Percentiles rank a stretch among this genome's conserved stretches.
Conservation (phyloP, 2,329 filamentous ascomycete genomes). For the Epichloe amarillans region DNA sequence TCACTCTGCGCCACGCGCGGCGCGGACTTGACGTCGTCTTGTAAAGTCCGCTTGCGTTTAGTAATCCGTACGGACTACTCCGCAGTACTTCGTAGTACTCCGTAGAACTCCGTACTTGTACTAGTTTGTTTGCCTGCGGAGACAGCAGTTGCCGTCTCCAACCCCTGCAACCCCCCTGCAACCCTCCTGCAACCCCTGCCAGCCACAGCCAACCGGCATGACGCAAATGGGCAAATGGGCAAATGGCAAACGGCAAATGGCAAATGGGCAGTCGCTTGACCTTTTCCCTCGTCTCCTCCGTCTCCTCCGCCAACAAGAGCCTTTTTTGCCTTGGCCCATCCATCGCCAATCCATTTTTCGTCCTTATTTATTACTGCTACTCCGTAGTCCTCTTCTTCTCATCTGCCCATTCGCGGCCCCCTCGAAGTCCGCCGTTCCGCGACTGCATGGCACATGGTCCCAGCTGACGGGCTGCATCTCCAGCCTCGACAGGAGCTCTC, state of each 20-base stretch:
- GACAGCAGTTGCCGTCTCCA: no score
- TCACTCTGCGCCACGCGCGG: no score
- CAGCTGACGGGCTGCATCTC: constrained; percentile 1
- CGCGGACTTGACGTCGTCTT: no score
- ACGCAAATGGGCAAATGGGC: not conserved
- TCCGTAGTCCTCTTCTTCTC: not conserved
- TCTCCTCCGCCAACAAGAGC: no score
- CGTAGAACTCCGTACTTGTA: no score
- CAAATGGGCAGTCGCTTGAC: not conserved
- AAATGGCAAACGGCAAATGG: not conserved
- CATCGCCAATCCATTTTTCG: not conserved
- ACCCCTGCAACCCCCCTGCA: no score
- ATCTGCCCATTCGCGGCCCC: not conserved
- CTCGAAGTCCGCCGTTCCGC: not conserved
- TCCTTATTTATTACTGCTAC: no score
- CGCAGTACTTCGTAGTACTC: no score
- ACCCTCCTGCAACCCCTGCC: not conserved
- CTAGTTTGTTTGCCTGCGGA: no score
- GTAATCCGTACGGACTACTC: no score
- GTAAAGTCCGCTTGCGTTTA: no score
- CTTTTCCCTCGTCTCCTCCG: not conserved
- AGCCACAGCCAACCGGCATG: not conserved
- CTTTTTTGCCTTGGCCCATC: no score
- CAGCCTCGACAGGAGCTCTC: not conserved
- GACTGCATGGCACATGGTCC: constrained; percentile 3